Base-by-base conservation (phyloP, 106 monocot species). In the Alisma plantagoaquatica region DNA sequence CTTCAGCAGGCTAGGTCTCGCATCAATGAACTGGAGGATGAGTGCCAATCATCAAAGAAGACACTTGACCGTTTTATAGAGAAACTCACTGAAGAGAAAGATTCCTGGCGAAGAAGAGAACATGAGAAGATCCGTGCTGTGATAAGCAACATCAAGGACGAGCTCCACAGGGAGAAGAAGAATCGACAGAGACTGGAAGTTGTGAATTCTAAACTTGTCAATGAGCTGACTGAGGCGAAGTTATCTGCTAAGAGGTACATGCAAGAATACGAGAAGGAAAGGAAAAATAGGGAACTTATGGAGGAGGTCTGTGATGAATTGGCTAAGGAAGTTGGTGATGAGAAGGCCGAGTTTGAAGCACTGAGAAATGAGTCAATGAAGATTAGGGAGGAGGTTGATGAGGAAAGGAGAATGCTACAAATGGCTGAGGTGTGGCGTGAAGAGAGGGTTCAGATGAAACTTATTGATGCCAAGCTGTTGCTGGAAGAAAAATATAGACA, bases 371-470 rank as follows among this genome's bases (percentile, higher is more conserved):
- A 91, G 46, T 64, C 75, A 1, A 46, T 70, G 66, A 81, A 64
- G 51, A 70, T 67, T 8, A 52, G 75, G 17, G 84, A 84, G 42
- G 84, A 91, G 63, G 72, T 85, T 1, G 84, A 91, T 41, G 77
- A 81, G 57, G 91, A 91, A 67, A 81, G 75, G 51, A 81, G 55
- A 70, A 81, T 91, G 91, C 49, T 91, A 52, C 91, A 91, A 65
- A 81, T 91, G 84, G 91, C 91, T 8, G 91, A 85, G 73, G 81
- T 75, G 3, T 92, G 91, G 91, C 64, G 91, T 33, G 85, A 92
- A 61, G 91, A 91, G 68, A 74, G 91, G 60, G 91, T 84, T 0
- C 84, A 91, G 68, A 84, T 84, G 91, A 91, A 91, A 70, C 65
- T 91, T 54, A 51, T 91, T 31, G 84, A 91, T 70, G 91, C 91